Conservation (phyloP, 768 basidiomycete species). For the Pleurotus ostreatus region DNA sequence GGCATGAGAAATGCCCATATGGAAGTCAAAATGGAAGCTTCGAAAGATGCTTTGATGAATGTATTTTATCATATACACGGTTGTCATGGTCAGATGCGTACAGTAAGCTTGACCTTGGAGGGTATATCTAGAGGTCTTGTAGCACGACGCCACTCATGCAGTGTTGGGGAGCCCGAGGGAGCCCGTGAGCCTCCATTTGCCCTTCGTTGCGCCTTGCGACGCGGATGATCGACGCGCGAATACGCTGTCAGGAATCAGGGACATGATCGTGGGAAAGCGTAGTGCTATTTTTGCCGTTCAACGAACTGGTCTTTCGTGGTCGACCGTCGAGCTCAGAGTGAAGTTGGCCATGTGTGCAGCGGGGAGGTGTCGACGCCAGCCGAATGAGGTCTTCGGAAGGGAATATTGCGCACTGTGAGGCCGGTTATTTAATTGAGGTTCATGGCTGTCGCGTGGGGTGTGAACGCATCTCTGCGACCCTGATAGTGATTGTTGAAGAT, state of each 20-base stretch:
- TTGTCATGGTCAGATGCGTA: background rate
- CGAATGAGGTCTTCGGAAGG: too few relatives aligned
- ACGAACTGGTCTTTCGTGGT: background rate
- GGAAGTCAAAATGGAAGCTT: background rate
- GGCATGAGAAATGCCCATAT: too few relatives aligned
- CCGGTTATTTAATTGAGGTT: background rate
- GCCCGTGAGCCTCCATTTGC: background rate
- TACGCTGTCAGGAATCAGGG: background rate
- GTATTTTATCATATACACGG: background rate
- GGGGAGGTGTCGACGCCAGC: too few relatives aligned
- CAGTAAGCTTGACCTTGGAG: background rate
- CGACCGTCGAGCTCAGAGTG: background rate
- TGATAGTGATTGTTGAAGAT: background rate
- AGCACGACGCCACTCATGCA: too few relatives aligned
- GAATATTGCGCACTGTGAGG: background rate
- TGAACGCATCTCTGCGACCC: background rate
- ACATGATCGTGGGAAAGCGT: background rate
- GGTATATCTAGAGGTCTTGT: background rate
- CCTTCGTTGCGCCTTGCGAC: too few relatives aligned
- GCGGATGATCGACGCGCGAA: too few relatives aligned
- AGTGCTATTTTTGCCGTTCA: background rate
- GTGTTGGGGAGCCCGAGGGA: too few relatives aligned
- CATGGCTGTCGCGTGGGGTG: background rate
- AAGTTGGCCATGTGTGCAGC: background rate
- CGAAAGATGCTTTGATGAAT: background rate